Conservation (phyloP, 2,329 filamentous ascomycete genomes). For the Colletotrichum zoysiae region DNA sequence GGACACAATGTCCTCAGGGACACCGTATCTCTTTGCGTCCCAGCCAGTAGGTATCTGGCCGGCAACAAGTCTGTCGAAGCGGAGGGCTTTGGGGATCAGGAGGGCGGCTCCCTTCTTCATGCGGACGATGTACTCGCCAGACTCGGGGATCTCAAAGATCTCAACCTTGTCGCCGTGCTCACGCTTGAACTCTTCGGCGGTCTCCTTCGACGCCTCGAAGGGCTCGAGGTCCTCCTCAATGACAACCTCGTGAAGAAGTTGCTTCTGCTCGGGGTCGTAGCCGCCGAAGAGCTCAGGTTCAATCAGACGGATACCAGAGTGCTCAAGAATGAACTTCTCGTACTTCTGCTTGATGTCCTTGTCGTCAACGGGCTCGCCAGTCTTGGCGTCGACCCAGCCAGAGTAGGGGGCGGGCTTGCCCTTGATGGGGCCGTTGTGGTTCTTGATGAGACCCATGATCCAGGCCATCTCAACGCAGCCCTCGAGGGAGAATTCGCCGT, state of each 20-base stretch:
- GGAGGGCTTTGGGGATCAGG: slow-evolving; percentile 95
- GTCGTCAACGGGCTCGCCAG: slow-evolving; percentile 94
- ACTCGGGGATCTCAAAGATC: slow-evolving; percentile 93
- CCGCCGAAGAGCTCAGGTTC: slow-evolving; percentile 97
- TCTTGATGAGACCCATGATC: slow-evolving; percentile 99
- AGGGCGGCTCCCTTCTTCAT: slow-evolving; percentile 96
- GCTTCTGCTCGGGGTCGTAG: slow-evolving; percentile 98
- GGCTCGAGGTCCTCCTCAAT: slow-evolving; percentile 97
- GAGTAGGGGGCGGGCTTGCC: slow-evolving; percentile 85
- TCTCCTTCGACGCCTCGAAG: slow-evolving; percentile 97
- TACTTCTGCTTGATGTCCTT: slow-evolving; percentile 98
- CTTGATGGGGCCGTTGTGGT: slow-evolving; percentile 96
- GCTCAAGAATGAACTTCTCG: slow-evolving; percentile 95
- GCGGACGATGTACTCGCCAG: slow-evolving; percentile 93
- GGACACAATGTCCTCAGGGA: slow-evolving; percentile 96
- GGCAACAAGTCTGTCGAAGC: slow-evolving; percentile 96
- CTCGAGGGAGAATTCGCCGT: slow-evolving; percentile 96
- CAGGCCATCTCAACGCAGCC: slow-evolving; percentile 99
- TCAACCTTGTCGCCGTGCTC: slow-evolving; percentile 98
- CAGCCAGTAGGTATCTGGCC: slow-evolving; percentile 97
- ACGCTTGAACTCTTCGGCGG: slow-evolving; percentile 95
- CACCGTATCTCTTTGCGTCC: slow-evolving; percentile 95
- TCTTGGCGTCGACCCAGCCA: slow-evolving; percentile 96
- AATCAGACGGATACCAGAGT: slow-evolving; percentile 96
- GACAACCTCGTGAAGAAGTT: slow-evolving; percentile 96